phyloP scores from a whole-genome alignment of 441 rosid genomes.

The Euphorbia schlechtendalii region DNA sequence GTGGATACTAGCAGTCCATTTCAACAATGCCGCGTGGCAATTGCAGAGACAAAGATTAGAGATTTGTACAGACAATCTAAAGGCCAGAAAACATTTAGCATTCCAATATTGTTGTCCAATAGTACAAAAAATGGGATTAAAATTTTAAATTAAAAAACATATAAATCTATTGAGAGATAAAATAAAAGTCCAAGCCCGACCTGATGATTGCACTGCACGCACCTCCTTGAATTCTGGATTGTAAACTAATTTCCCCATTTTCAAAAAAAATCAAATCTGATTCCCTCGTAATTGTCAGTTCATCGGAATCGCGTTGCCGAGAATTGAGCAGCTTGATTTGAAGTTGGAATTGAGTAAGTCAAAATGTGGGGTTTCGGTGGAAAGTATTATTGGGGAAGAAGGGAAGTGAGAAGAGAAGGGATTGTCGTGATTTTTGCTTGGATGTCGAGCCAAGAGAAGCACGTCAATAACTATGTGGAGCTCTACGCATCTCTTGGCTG shows the following conservation, averaged over 20 bases:
- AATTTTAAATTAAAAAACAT: neutral
- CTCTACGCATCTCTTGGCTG: conserved; percentile 64
- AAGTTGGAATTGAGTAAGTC: neutral
- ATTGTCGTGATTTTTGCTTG: conserved; percentile 71
- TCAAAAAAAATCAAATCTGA: neutral
- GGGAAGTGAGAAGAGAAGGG: conserved; percentile 42
- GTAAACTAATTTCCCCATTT: neutral
- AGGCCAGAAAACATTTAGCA: too few relatives aligned
- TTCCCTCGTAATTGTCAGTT: neutral
- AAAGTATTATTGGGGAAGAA: conserved; percentile 62
- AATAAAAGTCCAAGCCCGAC: neutral
- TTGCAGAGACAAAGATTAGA: too few relatives aligned
- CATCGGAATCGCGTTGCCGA: neutral
- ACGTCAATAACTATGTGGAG: conserved; percentile 50
- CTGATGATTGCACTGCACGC: neutral
- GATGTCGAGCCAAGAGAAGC: conserved; percentile 78
- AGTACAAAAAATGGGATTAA: too few relatives aligned
- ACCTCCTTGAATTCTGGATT: neutral
- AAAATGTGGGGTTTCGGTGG: conserved; percentile 78
- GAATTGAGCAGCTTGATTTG: conserved; percentile 1
- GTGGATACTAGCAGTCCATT: too few relatives aligned
- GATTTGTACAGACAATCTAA: too few relatives aligned
- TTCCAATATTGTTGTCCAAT: too few relatives aligned
- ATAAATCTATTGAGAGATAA: conserved; percentile 4
- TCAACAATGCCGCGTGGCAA: too few relatives aligned